phyloP scores from a whole-genome alignment of 352 stramenopile genomes.

The Pythium dissotocum region DNA sequence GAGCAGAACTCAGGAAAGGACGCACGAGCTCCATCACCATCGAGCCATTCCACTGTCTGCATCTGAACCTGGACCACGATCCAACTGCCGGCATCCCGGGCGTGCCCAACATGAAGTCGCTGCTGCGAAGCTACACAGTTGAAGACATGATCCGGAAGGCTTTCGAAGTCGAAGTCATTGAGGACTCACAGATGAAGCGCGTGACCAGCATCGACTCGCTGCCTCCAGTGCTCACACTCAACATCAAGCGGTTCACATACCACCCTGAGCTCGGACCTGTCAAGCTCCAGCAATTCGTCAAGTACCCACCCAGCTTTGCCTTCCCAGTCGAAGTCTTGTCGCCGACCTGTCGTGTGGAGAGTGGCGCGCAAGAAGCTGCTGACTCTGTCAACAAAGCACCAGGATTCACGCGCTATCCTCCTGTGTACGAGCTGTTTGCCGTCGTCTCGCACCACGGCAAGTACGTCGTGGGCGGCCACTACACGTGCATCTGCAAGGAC shows the following conservation, averaged over 20 bases:
- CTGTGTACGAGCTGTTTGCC: slow-evolving; percentile 78
- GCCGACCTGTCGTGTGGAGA: slow-evolving; percentile 56
- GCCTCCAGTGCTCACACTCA: slow-evolving; percentile 76
- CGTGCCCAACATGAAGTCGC: slow-evolving; percentile 35
- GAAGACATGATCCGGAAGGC: slow-evolving; percentile 77
- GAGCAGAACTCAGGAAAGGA: slow-evolving; percentile 72
- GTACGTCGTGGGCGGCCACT: slow-evolving; percentile 79
- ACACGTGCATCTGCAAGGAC: slow-evolving; percentile 82
- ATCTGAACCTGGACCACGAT: slow-evolving; percentile 78
- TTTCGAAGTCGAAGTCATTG: slow-evolving; percentile 76
- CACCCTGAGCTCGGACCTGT: slow-evolving; percentile 74
- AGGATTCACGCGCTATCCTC: slow-evolving; percentile 26
- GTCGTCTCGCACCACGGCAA: slow-evolving; percentile 84
- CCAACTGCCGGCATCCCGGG: slow-evolving; percentile 21
- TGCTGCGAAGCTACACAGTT: slow-evolving; percentile 56
- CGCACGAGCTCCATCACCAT: slow-evolving; percentile 83
- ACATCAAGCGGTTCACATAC: slow-evolving; percentile 87
- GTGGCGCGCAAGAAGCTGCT: slow-evolving; percentile 22
- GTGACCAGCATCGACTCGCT: slow-evolving; percentile 73
- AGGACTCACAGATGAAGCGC: slow-evolving; percentile 72
- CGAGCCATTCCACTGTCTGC: slow-evolving; percentile 85
- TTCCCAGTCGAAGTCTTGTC: slow-evolving; percentile 76
- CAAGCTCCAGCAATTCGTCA: slow-evolving; percentile 84
- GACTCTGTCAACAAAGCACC: background rate
- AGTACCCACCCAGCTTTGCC: slow-evolving; percentile 71